phyloP scores from a whole-genome alignment of 108 stramenopile genomes.

The Stephanodiscus minutulus region DNA sequence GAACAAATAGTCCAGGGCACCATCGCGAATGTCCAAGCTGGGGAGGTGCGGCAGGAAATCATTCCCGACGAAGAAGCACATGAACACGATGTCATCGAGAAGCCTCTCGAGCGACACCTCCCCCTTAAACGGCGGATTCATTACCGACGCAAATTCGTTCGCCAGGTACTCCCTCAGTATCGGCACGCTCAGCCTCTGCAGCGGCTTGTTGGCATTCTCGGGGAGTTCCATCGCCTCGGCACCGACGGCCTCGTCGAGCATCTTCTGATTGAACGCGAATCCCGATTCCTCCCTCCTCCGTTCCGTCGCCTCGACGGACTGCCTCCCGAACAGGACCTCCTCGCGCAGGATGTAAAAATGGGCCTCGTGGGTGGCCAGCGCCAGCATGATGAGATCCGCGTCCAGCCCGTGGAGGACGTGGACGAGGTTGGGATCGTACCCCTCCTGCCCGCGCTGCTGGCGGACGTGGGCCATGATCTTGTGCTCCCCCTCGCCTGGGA shows the following conservation, averaged over 20 bases:
- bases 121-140: conserved; percentile 65
- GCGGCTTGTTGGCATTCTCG: conserved; percentile 79
- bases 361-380: conserved; percentile 97
- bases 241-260: conserved; percentile 80
- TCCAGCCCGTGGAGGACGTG: conserved; percentile 98
- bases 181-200: conserved; percentile 83
- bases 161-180: conserved; percentile 95
- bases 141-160: conserved; percentile 76
- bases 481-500: conserved; percentile 99
- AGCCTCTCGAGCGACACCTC: conserved; percentile 87
- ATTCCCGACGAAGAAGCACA: conserved; percentile 98
- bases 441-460: conserved; percentile 88
- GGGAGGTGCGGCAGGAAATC: conserved; percentile 95
- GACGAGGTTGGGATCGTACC: conserved; percentile 94
- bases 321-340: conserved; percentile 88
- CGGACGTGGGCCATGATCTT: conserved; percentile 97
- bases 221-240: conserved; percentile 69
- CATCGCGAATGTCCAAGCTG: conserved; percentile 92
- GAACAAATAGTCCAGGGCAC: conserved; percentile 90
- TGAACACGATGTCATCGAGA: conserved; percentile 98
- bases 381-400: conserved; percentile 99
- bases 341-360: conserved; percentile 97
- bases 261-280: conserved; percentile 67
- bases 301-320: conserved; percentile 66
- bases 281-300: conserved; percentile 73